Percentiles rank a stretch among this genome's conserved stretches.
Conservation (phyloP, 2,329 filamentous ascomycete species). For the Xylogone sp. region DNA sequence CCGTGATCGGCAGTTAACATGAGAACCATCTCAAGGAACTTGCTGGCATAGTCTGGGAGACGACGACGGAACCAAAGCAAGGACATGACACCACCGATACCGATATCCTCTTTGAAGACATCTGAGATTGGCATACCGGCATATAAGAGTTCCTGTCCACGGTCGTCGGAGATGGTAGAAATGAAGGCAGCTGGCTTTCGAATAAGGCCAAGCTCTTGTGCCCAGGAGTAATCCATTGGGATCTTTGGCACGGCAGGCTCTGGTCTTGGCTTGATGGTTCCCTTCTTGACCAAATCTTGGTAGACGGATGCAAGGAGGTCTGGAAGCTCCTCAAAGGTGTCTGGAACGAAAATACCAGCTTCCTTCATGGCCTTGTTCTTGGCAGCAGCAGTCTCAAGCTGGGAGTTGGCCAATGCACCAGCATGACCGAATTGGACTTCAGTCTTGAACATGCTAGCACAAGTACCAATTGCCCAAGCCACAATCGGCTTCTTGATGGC, state of each 20-base stretch:
- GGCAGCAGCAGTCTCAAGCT: slow-evolving; percentile 91
- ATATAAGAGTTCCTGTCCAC: slow-evolving; percentile 98
- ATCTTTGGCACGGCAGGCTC: slow-evolving; percentile 98
- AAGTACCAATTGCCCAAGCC: slow-evolving; percentile 98
- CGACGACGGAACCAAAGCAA: slow-evolving; percentile 99
- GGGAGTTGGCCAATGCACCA: slow-evolving; percentile 97
- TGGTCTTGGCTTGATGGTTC: slow-evolving; percentile 77
- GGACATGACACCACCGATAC: slow-evolving; percentile 99
- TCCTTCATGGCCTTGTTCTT: slow-evolving; percentile 99
- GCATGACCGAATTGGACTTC: slow-evolving; percentile 99
- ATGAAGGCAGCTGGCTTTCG: slow-evolving; percentile 99
- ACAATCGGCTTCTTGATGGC: slow-evolving; percentile 97
- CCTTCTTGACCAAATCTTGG: slow-evolving; percentile 79
- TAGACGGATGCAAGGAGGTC: slow-evolving; percentile 74
- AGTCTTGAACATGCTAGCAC: slow-evolving; percentile 99
- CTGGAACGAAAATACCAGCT: slow-evolving; percentile 88
- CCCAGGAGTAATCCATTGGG: slow-evolving; percentile 99
- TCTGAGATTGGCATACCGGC: slow-evolving; percentile 99
- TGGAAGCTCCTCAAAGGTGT: slow-evolving; percentile 96
- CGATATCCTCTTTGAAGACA: slow-evolving; percentile 98
- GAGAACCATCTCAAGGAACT: slow-evolving; percentile 99
- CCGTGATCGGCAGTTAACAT: slow-evolving; percentile 99
- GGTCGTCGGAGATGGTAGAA: slow-evolving; percentile 98
- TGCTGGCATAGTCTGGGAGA: slow-evolving; percentile 92
- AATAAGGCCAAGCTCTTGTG: slow-evolving; percentile 97